phyloP scores from a whole-genome alignment of 495 filamentous ascomycete genomes.

The Daldinia loculata region DNA sequence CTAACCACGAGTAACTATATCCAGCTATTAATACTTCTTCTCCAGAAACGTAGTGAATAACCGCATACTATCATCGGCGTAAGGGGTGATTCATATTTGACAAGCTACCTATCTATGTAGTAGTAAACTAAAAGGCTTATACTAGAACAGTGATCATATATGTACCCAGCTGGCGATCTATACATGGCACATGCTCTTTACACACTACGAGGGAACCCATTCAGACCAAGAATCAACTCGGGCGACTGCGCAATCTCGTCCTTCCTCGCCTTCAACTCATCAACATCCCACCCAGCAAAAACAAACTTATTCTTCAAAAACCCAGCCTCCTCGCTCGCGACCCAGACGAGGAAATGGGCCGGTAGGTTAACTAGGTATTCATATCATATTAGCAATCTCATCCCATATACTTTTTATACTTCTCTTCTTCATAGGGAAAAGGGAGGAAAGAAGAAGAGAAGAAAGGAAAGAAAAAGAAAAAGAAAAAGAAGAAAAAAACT shows the following conservation, averaged over 20 bases:
- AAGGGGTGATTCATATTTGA: not conserved
- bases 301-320: conserved; percentile 57
- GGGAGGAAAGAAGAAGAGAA: not conserved
- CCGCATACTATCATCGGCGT: not conserved
- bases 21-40: not conserved
- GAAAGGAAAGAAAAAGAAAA: not conserved
- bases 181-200: not conserved
- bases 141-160: not conserved
- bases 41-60: not conserved
- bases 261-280: conserved; percentile 50
- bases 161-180: too few relatives aligned
- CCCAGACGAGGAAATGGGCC: conserved; percentile 46
- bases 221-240: conserved; percentile 34
- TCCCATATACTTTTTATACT: not conserved
- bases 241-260: conserved; percentile 33
- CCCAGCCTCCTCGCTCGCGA: conserved; percentile 47
- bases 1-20: not conserved
- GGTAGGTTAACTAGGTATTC: not conserved
- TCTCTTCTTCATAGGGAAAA: not conserved
- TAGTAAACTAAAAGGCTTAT: not conserved
- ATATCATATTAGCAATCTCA: not conserved
- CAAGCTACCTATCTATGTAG: not conserved
- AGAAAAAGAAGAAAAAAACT: not conserved
- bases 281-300: conserved; percentile 58
- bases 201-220: conserved; percentile 7